These are phyloP conservation scores for Rhodamnia rubescens DNA, from an alignment of 345 rosid species.

Conservation along the genomic window DNA sequence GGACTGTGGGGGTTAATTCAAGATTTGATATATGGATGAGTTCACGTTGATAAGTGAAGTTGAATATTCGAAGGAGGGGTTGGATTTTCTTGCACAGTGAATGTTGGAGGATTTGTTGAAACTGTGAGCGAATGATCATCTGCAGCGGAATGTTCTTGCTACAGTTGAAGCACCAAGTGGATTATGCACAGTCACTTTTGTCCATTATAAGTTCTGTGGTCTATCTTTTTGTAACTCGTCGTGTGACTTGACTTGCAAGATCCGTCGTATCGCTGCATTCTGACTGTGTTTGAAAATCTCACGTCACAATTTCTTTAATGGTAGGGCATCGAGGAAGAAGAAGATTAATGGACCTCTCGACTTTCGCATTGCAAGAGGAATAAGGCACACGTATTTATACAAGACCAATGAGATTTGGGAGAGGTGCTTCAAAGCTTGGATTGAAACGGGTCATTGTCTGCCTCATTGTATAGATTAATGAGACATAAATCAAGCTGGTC, in stretches of 20 bases:
- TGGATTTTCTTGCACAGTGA: background rate
- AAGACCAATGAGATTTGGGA: background rate
- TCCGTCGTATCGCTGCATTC: background rate
- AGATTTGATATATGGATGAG: background rate
- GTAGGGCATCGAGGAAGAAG: background rate
- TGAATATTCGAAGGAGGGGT: background rate
- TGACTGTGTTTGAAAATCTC: background rate
- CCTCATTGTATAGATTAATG: conserved; percentile 1
- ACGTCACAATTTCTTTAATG: background rate
- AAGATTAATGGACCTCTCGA: background rate
- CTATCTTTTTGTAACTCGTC: background rate
- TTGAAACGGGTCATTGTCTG: conserved; percentile 16
- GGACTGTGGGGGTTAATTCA: background rate
- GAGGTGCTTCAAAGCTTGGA: conserved; percentile 13
- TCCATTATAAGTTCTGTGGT: background rate
- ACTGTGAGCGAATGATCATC: background rate
- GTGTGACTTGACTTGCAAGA: background rate
- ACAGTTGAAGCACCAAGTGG: background rate
- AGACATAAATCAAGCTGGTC: background rate
- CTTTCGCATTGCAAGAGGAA: background rate
- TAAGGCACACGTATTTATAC: background rate
- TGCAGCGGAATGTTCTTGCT: background rate
- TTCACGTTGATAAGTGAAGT: background rate
- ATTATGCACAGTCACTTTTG: background rate
- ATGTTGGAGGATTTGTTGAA: background rate